Evolutionary conservation across 73 alveolate genomes (phyloP).

Genomic region (Tetrahymena borealis): DNA sequence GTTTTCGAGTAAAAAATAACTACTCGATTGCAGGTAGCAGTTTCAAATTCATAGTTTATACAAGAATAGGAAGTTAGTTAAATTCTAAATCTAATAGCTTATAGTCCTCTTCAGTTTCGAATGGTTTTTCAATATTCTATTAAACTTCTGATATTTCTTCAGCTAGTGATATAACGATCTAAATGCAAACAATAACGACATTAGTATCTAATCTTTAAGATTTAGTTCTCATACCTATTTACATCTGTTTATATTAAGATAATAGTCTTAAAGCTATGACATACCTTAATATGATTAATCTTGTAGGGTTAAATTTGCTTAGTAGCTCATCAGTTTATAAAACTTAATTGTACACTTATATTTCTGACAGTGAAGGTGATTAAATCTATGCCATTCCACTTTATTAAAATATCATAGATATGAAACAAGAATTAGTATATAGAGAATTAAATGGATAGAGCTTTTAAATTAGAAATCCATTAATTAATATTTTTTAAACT

Average conservation of each 20-base stretch:
- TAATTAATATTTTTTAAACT: not conserved
- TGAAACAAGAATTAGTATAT: not conserved
- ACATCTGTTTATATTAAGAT: not conserved
- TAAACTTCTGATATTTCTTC: not conserved
- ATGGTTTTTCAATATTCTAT: not conserved
- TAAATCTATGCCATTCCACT: not conserved
- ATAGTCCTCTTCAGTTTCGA: not conserved
- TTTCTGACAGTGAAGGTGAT: not conserved
- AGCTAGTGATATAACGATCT: not conserved
- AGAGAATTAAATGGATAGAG: not conserved
- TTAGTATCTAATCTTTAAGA: not conserved
- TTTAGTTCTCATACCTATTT: not conserved
- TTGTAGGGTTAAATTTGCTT: not conserved
- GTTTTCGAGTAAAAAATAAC: not conserved
- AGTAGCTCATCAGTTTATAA: not conserved
- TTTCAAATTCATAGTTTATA: not conserved
- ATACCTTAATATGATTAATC: not conserved
- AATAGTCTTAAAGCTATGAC: not conserved
- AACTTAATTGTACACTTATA: not conserved
- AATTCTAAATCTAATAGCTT: not conserved
- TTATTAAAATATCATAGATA: not conserved
- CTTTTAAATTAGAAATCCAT: not conserved
- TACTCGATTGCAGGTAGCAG: not conserved
- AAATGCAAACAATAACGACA: not conserved
- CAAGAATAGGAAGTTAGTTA: not conserved